Base-by-base conservation (phyloP, 2,329 filamentous ascomycete species). In the Beauveria rudraprayagi region DNA sequence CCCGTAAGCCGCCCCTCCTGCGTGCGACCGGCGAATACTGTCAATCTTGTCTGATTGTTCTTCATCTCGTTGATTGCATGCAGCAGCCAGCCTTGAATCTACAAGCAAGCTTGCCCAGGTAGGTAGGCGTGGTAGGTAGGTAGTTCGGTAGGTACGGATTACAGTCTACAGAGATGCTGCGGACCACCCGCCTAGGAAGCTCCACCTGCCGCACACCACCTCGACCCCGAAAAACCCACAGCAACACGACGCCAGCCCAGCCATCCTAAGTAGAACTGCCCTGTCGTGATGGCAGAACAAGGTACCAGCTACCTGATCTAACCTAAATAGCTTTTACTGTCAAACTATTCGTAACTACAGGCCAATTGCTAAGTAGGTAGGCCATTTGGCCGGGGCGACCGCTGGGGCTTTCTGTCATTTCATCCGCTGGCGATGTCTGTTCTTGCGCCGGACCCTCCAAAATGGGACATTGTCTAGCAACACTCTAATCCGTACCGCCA, bases 101-200 rank as follows among this genome's bases (percentile, higher is more conserved):
- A 16, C 34, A 37, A 37, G 14, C 34, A 16, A 16, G 34, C 34
- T 37, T 37, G 34, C 41, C 17, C n/a, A 43, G 41, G 41, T 43
- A 43, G 41, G 41, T 43, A 43, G 3, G 24, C n/a, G n/a, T n/a
- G n/a, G n/a, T n/a, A 22, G 22, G 22, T 22, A 22, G 22, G 22
- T 22, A 22, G 22, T 22, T 22, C 2, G 22, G 22, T 22, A 22
- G 22, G 22, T 22, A 22, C 22, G 22, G 22, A 22, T 22, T 17
- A 26, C 24, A 17, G 26, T 50, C 17, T 43, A 16, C 37, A 54
- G 37, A 43, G 51, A 41, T 6, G 10, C 11, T 56, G 41, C 53
- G 54, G 54, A 56, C 54, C 54, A 37, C 54, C 43, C 26, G 24
- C 37, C 41, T 56, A 56, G 54, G 54, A 44, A 56, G 54, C 54